phyloP scores from a whole-genome alignment of 805 yeast genomes.

The Spathaspora hagerdaliae region DNA sequence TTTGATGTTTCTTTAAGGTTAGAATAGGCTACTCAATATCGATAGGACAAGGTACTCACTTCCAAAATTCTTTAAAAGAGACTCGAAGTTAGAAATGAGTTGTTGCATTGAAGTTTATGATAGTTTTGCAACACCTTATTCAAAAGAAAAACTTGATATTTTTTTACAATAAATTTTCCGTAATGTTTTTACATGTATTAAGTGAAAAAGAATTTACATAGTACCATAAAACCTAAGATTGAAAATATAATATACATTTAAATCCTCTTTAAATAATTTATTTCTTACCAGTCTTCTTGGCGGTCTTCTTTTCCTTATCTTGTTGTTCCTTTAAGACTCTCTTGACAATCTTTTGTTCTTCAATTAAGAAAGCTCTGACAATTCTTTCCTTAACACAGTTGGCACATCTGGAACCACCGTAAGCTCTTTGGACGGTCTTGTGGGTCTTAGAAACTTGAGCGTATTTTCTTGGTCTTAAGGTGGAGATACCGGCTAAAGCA shows the following conservation, averaged over 20 bases:
- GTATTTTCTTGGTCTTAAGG: constrained; percentile 98
- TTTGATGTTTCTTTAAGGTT: background rate
- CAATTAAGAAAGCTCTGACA: constrained; percentile 98
- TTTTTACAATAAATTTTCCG: background rate
- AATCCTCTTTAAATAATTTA: constrained; percentile 12
- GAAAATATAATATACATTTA: constrained; percentile 5
- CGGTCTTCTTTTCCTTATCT: constrained; percentile 70
- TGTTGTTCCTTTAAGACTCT: constrained; percentile 97
- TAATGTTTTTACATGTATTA: constrained; percentile 1
- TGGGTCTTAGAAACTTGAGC: constrained; percentile 92
- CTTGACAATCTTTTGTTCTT: constrained; percentile 99
- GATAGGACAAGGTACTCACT: background rate
- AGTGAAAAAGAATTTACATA: constrained; percentile 4
- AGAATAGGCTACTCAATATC: background rate
- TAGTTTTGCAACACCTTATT: constrained; percentile 3
- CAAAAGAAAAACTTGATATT: too few relatives aligned
- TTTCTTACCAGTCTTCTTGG: constrained; percentile 30
- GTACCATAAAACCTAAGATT: constrained; percentile 4
- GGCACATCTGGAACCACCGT: constrained; percentile 99
- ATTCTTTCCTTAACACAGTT: constrained; percentile 99
- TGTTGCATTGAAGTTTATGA: background rate
- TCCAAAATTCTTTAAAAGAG: background rate
- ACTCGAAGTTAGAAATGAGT: constrained; percentile 1
- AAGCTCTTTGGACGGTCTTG: constrained; percentile 98
- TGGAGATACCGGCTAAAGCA: constrained; percentile 81